Evolutionary conservation across 805 yeast genomes (phyloP).

Genomic region (Candida morakotiae): DNA sequence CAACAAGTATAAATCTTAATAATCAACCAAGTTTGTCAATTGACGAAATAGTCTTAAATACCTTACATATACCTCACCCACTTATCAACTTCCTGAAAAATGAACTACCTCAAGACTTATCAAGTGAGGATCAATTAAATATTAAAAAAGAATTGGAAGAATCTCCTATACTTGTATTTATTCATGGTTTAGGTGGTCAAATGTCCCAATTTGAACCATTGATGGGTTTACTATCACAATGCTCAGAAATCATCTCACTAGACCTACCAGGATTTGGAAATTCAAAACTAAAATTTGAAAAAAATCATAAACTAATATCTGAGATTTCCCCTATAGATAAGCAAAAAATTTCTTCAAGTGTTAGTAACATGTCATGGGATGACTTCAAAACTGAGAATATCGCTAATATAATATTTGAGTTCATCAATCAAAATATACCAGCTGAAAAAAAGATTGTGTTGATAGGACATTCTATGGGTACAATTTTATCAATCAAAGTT

Average conservation of each 20-base stretch:
- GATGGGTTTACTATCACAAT: conserved; percentile 57
- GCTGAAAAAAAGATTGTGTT: conserved; percentile 39
- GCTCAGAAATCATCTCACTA: conserved; percentile 60
- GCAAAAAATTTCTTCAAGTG: conserved; percentile 23
- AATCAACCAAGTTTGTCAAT: conserved; percentile 17
- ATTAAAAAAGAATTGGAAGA: conserved; percentile 35
- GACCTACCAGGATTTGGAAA: conserved; percentile 92
- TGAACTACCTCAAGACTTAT: conserved; percentile 16
- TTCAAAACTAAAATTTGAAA: conserved; percentile 20
- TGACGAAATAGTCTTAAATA: conserved; percentile 34
- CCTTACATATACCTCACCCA: conserved; percentile 51
- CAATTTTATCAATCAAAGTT: conserved; percentile 49
- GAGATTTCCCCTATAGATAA: conserved; percentile 27
- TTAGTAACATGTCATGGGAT: conserved; percentile 29
- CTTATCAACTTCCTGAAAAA: conserved; percentile 26
- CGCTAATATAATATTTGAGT: conserved; percentile 34
- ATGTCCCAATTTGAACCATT: conserved; percentile 79
- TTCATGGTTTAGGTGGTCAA: conserved; percentile 93
- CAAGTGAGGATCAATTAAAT: conserved; percentile 13
- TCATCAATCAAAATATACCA: conserved; percentile 36
- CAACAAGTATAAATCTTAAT: conserved; percentile 35
- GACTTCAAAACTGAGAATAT: conserved; percentile 43
- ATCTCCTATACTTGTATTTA: conserved; percentile 58
- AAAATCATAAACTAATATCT: conserved; percentile 14
- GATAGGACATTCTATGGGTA: conserved; percentile 76